Evolutionary conservation across 192 early-diverging fungal species (phyloP).

Genomic region (Coemansia sp.): DNA sequence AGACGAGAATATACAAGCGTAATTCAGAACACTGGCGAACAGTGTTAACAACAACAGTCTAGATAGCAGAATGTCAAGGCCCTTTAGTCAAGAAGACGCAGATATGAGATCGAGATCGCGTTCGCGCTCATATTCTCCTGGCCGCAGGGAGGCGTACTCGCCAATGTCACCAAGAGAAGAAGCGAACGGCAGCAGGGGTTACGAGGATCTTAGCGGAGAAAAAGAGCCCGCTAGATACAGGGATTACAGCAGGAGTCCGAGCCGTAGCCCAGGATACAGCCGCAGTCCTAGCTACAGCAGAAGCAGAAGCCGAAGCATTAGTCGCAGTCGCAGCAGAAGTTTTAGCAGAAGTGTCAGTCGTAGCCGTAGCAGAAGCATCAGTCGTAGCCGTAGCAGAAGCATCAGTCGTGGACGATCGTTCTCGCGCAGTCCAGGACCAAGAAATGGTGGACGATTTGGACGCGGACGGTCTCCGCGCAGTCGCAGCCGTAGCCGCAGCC

Average conservation of each 20-base stretch:
- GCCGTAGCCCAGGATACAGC: slow-evolving; percentile 18
- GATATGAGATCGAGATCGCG: slow-evolving; percentile 13
- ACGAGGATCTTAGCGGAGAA: not conserved
- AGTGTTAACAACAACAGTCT: not conserved
- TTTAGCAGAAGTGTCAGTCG: slow-evolving; percentile 13
- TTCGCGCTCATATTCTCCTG: slow-evolving; percentile 31
- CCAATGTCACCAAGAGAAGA: slow-evolving; percentile 27
- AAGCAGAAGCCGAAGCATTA: slow-evolving; percentile 10
- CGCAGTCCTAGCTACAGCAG: slow-evolving; percentile 29
- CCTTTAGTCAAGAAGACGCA: slow-evolving; percentile 6
- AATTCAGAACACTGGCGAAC: no score
- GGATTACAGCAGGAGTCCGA: slow-evolving; percentile 23
- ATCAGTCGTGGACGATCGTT: not conserved
- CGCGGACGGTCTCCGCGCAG: not conserved
- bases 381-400: slow-evolving; percentile 7
- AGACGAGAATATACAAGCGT: no score
- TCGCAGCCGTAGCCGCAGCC: slow-evolving; percentile 11
- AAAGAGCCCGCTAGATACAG: slow-evolving; percentile 9
- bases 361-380: slow-evolving; percentile 10
- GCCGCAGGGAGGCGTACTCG: slow-evolving; percentile 18
- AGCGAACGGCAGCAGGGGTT: not conserved
- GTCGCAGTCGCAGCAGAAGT: slow-evolving; percentile 5
- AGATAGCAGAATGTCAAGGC: slow-evolving; percentile 6
- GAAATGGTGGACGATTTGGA: no score
- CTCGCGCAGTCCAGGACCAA: no score